A percentile compares a stretch with the other conserved stretches of the same genome.
These are phyloP conservation scores for Amorphotheca resinae DNA, from an alignment of 495 filamentous ascomycete genomes.

Conservation along the genomic window DNA sequence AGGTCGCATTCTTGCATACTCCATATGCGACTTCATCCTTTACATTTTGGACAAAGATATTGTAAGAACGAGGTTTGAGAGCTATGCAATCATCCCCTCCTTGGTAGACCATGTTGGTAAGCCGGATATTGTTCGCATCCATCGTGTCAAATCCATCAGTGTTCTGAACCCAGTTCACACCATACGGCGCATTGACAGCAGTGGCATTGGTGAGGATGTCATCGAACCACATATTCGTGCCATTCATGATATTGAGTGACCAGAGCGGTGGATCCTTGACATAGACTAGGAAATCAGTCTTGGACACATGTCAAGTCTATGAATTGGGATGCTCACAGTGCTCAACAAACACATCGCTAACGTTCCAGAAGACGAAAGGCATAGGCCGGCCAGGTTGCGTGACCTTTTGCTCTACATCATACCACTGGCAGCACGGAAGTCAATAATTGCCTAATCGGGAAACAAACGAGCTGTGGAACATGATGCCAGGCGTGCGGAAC, in stretches of 20 bases:
- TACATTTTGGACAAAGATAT: slow-evolving; percentile 37
- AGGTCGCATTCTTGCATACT: no score
- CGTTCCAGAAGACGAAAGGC: slow-evolving; percentile 51
- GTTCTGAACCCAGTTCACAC: slow-evolving; percentile 46
- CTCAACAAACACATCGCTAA: slow-evolving; percentile 37
- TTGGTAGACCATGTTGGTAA: slow-evolving; percentile 45
- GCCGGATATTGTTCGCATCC: slow-evolving; percentile 37
- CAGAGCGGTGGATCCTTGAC: slow-evolving; percentile 42
- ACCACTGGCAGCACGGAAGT: no score
- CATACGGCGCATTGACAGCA: slow-evolving; percentile 35
- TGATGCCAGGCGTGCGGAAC: neutral
- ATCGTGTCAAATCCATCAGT: slow-evolving; percentile 49
- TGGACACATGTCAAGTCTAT: neutral
- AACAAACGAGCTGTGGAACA: neutral
- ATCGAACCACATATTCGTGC: slow-evolving; percentile 40
- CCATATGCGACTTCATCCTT: no score
- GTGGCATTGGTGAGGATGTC: slow-evolving; percentile 40
- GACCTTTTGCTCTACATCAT: slow-evolving; percentile 26
- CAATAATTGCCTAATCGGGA: no score
- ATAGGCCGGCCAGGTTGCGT: slow-evolving; percentile 42
- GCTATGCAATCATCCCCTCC: slow-evolving; percentile 48
- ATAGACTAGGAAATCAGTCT: slow-evolving; percentile 23
- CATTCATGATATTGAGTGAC: slow-evolving; percentile 47
- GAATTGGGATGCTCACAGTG: slow-evolving; percentile 25
- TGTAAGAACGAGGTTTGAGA: slow-evolving; percentile 44